Evolutionary conservation across 108 stramenopile species (phyloP).

Genomic region (Stephanodiscus triporus): DNA sequence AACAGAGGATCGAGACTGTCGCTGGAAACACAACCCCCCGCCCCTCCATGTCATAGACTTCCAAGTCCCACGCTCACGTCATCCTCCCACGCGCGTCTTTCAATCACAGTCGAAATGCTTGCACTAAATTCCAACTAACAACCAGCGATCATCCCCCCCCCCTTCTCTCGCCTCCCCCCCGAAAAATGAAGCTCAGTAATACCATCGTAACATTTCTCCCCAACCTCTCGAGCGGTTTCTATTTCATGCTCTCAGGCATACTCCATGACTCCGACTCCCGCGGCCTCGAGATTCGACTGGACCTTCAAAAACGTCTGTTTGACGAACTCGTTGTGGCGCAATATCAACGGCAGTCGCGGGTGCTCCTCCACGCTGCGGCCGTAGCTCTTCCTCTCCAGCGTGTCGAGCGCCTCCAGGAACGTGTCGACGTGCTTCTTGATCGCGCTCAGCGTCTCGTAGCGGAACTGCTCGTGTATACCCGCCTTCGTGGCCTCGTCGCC

Average conservation of each 20-base stretch:
- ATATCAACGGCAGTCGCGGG: constrained; percentile 59
- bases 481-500: constrained; percentile 57
- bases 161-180: not conserved
- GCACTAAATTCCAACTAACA: not conserved
- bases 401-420: constrained; percentile 46
- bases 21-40: too few relatives aligned
- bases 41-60: too few relatives aligned
- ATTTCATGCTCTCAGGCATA: not conserved
- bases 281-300: constrained; percentile 40
- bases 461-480: constrained; percentile 55
- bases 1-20: too few relatives aligned
- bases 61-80: too few relatives aligned
- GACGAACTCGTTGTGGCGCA: constrained; percentile 58
- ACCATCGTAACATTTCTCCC: too few relatives aligned
- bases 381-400: constrained; percentile 45
- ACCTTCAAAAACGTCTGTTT: constrained; percentile 59
- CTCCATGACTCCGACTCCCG: constrained; percentile 9
- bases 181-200: not conserved
- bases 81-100: too few relatives aligned
- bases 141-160: not conserved
- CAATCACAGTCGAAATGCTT: not conserved
- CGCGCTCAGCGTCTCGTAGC: constrained; percentile 49
- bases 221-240: not conserved
- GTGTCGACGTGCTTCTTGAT: constrained; percentile 64
- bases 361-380: constrained; percentile 56